phyloP scores from a whole-genome alignment of 1,284 basidiomycete species.

The Cutaneotrichosporon sp. region DNA sequence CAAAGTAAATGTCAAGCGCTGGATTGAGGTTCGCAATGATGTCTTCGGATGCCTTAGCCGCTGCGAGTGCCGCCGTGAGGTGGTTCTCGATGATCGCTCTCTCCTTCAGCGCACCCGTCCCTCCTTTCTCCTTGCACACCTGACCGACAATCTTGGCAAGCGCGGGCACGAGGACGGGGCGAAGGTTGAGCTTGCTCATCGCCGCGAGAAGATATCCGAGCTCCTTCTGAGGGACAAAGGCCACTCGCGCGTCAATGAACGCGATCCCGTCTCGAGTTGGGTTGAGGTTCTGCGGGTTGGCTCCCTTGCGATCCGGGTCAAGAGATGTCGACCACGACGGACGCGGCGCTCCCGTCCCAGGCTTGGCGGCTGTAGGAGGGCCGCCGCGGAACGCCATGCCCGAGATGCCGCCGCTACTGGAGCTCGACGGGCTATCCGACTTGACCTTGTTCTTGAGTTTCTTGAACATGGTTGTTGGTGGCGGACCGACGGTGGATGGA shows the following conservation, averaged over 20 bases:
- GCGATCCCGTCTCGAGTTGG: constrained; percentile 13
- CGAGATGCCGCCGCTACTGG: background rate
- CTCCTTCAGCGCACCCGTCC: constrained; percentile 12
- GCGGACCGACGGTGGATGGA: no score
- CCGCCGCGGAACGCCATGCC: constrained; percentile 15
- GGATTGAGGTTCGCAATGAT: constrained; percentile 16
- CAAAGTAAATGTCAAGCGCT: constrained; percentile 14
- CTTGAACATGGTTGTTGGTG: constrained; percentile 11
- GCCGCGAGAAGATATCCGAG: constrained; percentile 18
- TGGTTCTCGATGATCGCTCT: constrained; percentile 12
- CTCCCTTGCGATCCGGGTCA: constrained; percentile 8
- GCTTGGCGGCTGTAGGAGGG: background rate
- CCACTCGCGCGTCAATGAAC: constrained; percentile 17
- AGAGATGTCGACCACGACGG: constrained; percentile 16
- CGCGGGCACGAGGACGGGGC: constrained; percentile 18
- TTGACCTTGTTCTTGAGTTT: constrained; percentile 10
- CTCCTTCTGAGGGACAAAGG: constrained; percentile 9
- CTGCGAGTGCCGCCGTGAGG: constrained; percentile 9
- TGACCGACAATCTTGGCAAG: constrained; percentile 16
- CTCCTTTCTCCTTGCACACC: constrained; percentile 12
- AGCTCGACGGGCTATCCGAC: background rate
- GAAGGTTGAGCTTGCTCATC: constrained; percentile 9
- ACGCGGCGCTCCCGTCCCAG: constrained; percentile 1
- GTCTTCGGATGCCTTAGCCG: constrained; percentile 8
- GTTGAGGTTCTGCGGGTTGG: background rate